Conservation (phyloP, 1,139 yeast species). For the Suhomyces bolitotheri region DNA sequence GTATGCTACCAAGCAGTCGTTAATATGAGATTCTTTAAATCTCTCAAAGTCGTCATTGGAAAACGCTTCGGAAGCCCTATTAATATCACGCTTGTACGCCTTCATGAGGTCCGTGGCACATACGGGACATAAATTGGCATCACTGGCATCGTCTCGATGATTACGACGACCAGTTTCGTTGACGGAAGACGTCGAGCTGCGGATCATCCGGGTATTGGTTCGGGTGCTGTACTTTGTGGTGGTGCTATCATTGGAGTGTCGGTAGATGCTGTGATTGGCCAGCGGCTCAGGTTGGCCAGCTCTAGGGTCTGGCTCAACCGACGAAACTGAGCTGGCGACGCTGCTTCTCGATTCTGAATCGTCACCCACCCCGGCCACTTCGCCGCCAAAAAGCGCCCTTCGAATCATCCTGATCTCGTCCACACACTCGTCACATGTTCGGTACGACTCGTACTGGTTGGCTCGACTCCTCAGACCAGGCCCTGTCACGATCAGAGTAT, state of each 20-base stretch:
- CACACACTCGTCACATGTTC: conserved; percentile 75
- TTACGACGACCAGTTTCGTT: conserved; percentile 3
- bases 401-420: conserved; percentile 62
- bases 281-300: neutral
- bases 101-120: conserved; percentile 54
- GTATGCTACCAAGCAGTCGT: conserved; percentile 62
- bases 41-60: conserved; percentile 39
- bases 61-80: conserved; percentile 21
- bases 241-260: conserved; percentile 17
- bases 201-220: conserved; percentile 20
- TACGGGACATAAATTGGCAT: conserved; percentile 42
- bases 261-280: conserved; percentile 3
- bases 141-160: conserved; percentile 8
- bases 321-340: conserved; percentile 9
- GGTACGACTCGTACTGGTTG: conserved; percentile 35
- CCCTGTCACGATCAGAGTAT: conserved; percentile 37
- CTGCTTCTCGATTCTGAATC: conserved; percentile 6
- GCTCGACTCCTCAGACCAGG: conserved; percentile 27
- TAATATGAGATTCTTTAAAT: conserved; percentile 67
- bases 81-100: conserved; percentile 46
- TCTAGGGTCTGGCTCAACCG: conserved; percentile 1
- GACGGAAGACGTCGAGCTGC: conserved; percentile 30
- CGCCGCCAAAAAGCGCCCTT: conserved; percentile 36
- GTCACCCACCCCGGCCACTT: neutral
- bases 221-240: conserved; percentile 30